Evolutionary conservation across 2,329 filamentous ascomycete genomes (phyloP).

Genomic region (Pestalotiopsis sp.): DNA sequence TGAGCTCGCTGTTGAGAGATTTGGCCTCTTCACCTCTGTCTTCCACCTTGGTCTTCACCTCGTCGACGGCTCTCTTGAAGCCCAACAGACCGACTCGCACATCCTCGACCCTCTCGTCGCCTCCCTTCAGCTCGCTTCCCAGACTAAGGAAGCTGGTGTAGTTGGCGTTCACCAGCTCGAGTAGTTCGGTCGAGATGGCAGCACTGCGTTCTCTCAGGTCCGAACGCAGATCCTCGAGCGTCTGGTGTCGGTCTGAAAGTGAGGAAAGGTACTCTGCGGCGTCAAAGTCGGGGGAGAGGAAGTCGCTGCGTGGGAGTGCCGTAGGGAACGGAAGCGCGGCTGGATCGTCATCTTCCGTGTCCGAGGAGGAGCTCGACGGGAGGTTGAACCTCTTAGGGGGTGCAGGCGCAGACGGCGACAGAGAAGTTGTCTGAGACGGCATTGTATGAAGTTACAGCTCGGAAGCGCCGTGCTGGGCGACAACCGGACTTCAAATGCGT

Average conservation of each 20-base stretch:
- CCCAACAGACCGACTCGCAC: slow-evolving; percentile 85
- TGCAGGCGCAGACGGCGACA: slow-evolving; percentile 32
- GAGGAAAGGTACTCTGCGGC: slow-evolving; percentile 80
- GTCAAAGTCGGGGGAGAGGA: slow-evolving; percentile 77
- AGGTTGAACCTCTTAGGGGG: slow-evolving; percentile 44
- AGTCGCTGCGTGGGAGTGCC: slow-evolving; percentile 81
- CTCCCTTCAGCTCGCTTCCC: slow-evolving; percentile 79
- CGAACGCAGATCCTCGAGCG: slow-evolving; percentile 86
- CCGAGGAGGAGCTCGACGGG: slow-evolving; percentile 37
- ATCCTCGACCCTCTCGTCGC: slow-evolving; percentile 89
- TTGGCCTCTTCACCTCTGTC: slow-evolving; percentile 66
- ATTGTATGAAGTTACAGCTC: slow-evolving; percentile 15
- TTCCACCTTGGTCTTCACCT: slow-evolving; percentile 68
- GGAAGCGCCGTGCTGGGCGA: not conserved
- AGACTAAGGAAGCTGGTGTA: slow-evolving; percentile 89
- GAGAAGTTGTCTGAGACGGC: slow-evolving; percentile 26
- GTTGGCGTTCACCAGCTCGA: slow-evolving; percentile 94
- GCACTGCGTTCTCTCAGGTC: slow-evolving; percentile 83
- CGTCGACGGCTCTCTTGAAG: slow-evolving; percentile 80
- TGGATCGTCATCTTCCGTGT: slow-evolving; percentile 53
- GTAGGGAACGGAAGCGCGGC: slow-evolving; percentile 84
- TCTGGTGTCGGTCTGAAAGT: slow-evolving; percentile 87
- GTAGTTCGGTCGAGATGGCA: slow-evolving; percentile 79
- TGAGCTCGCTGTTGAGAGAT: slow-evolving; percentile 67
- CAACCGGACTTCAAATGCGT: not conserved